A percentile compares a stretch with the other conserved stretches of the same genome.
phyloP scores from a whole-genome alignment of 2,329 filamentous ascomycete species.

The Shiraia bambusicola region DNA sequence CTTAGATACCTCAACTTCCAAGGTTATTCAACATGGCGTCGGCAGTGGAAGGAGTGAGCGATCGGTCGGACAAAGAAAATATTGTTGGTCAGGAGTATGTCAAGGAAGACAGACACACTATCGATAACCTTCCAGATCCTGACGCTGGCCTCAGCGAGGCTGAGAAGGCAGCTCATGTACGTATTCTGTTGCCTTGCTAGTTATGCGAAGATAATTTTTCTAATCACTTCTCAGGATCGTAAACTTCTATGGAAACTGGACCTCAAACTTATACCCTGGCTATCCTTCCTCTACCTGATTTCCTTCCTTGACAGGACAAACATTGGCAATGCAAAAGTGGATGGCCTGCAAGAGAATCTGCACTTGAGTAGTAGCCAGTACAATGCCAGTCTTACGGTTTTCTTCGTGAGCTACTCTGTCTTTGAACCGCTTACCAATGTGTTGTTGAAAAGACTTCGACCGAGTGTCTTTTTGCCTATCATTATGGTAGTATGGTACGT shows the following conservation, averaged over 20 bases:
- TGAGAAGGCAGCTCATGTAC: conserved; percentile 63
- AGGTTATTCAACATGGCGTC: conserved; percentile 20
- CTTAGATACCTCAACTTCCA: background rate
- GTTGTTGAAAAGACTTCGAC: conserved; percentile 72
- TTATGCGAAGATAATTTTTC: background rate
- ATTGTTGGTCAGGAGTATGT: conserved; percentile 17
- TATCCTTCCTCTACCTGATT: conserved; percentile 71
- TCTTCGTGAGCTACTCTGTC: conserved; percentile 81
- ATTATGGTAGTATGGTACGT: conserved; percentile 64
- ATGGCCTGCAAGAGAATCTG: conserved; percentile 60
- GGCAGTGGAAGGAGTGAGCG: conserved; percentile 20
- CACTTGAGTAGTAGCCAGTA: conserved; percentile 66
- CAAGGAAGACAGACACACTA: conserved; percentile 11
- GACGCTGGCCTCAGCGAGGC: conserved; percentile 66
- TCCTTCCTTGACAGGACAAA: conserved; percentile 74
- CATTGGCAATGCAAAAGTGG: conserved; percentile 70
- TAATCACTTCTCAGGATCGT: conserved; percentile 53
- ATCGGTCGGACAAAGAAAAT: conserved; percentile 24
- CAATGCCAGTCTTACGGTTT: conserved; percentile 75
- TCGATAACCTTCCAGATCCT: conserved; percentile 51
- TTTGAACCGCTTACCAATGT: conserved; percentile 80
- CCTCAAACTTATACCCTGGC: conserved; percentile 62
- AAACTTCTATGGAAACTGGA: conserved; percentile 65
- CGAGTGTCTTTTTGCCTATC: conserved; percentile 75
- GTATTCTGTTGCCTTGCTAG: conserved; percentile 18